These are phyloP conservation scores for Jamesozyma hellenica DNA, from an alignment of 805 yeast species.

Conservation along the genomic window DNA sequence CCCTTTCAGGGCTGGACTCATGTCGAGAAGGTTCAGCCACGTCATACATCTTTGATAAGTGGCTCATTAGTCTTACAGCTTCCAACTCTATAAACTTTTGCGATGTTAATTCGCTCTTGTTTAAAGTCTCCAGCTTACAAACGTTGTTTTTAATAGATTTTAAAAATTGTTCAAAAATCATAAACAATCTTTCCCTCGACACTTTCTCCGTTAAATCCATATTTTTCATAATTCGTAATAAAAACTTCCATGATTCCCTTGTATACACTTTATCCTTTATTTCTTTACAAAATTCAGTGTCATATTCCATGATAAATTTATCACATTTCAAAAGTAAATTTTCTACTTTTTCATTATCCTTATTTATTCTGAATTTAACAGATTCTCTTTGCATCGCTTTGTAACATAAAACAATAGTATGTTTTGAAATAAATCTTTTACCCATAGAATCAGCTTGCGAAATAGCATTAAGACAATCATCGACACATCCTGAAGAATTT, in stretches of 20 bases:
- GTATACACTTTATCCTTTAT: conserved; percentile 8
- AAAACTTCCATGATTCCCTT: conserved; percentile 21
- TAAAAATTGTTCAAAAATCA: conserved; percentile 13
- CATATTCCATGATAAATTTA: conserved; percentile 13
- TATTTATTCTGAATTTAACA: conserved; percentile 9
- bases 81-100: conserved; percentile 20
- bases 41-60: conserved; percentile 9
- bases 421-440: conserved; percentile 7
- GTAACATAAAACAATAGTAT: conserved; percentile 16
- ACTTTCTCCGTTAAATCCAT: conserved; percentile 10
- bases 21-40: conserved; percentile 5
- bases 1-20: conserved; percentile 5
- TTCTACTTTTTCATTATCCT: conserved; percentile 6
- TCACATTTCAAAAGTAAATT: conserved; percentile 8
- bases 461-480: conserved; percentile 10
- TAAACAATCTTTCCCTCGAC: conserved; percentile 1
- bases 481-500: conserved; percentile 13
- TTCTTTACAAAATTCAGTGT: conserved; percentile 9
- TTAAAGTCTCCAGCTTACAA: conserved; percentile 3
- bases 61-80: conserved; percentile 16
- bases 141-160: conserved; percentile 11
- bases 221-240: conserved; percentile 14
- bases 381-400: conserved; percentile 21
- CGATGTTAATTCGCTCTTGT: conserved; percentile 2
- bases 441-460: conserved; percentile 8